Evolutionary conservation across 2,329 filamentous ascomycete genomes (phyloP), one percentile per base, ranked within the genome.

Genomic region (Fusarium miscanthi): DNA sequence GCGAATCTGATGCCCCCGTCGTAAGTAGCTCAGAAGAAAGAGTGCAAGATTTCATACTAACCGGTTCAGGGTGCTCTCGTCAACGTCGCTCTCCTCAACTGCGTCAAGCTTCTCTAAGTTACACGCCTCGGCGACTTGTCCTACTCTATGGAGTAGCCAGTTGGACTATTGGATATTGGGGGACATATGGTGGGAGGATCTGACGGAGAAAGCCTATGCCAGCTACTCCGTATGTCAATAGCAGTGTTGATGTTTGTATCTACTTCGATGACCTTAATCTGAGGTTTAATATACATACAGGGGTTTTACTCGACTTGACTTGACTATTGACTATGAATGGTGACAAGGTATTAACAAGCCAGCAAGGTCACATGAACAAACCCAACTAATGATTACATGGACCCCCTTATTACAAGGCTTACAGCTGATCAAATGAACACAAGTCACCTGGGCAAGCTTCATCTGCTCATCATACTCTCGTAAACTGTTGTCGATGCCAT

Each of bases 11-110:
- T 0, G 9, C 57, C 19, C 41, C 69, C 27, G 2, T 6, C 4
- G 70, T 73, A 63, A 71, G 70, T 63, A n/a, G 13, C 5, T 19
- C 10, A n/a, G 33, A 6, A 13, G 8, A 8, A 2, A 11, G 5
- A 11, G 3, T 11, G 3, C 3, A 13, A 3, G 1, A 27, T 3
- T 19, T 0, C 0, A 13, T 17, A 42, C 43, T 72, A 16, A 63
- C 13, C 8, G 12, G n/a, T 2, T 0, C 6, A 73, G 70, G 70
- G 57, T 5, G 19, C 31, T 12, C 38, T 73, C 8, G 0, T 73
- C 66, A 73, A 60, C 41, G 1, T 73, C 30, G 30, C 17, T 12
- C 23, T 38, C 13, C 61, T 71, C 45, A 73, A 73, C 70, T 73
- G 70, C 40, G 46, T 46, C 37, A 1, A 57, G 0, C 0, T 69